These are phyloP conservation scores for Funneliformis mosseae DNA, from an alignment of 192 early-diverging fungal genomes.

Conservation along the genomic window DNA sequence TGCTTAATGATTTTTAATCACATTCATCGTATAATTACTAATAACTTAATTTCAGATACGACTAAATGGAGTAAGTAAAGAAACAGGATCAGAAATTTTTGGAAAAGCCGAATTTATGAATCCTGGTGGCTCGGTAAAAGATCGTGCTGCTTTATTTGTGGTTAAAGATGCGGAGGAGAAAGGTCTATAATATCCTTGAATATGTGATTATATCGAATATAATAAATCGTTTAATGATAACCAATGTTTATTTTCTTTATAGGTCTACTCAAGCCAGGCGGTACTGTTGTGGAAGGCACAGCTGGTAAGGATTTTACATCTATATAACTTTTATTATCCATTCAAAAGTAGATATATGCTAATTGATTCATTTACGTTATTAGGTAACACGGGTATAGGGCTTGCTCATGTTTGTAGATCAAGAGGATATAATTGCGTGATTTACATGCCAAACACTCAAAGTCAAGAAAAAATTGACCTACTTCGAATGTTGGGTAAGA, in stretches of 20 bases:
- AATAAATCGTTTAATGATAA: not conserved
- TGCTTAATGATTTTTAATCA: not conserved
- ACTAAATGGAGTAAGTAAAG: conserved; percentile 66
- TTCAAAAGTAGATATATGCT: no score
- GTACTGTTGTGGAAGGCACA: conserved; percentile 88
- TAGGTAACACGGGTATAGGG: conserved; percentile 91
- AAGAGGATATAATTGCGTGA: conserved; percentile 93
- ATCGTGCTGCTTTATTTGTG: conserved; percentile 91
- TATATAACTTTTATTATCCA: not conserved
- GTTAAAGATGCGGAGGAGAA: conserved; percentile 91
- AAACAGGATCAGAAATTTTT: conserved; percentile 84
- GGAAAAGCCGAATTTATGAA: conserved; percentile 99
- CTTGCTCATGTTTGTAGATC: conserved; percentile 92
- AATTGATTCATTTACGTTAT: conserved; percentile 35
- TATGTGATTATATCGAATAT: not conserved
- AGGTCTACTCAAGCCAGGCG: conserved; percentile 83
- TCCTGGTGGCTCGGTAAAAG: conserved; percentile 95
- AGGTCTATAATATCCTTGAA: conserved; percentile 33
- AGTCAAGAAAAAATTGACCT: conserved; percentile 95
- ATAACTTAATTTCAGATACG: conserved; percentile 56
- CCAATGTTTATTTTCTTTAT: not conserved
- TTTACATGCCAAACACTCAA: conserved; percentile 98
- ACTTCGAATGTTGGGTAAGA: conserved; percentile 77
- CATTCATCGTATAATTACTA: not conserved
- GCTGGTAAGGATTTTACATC: conserved; percentile 54